phyloP scores from a whole-genome alignment of 2,329 filamentous ascomycete genomes.

The Aspergillus carbonarius region DNA sequence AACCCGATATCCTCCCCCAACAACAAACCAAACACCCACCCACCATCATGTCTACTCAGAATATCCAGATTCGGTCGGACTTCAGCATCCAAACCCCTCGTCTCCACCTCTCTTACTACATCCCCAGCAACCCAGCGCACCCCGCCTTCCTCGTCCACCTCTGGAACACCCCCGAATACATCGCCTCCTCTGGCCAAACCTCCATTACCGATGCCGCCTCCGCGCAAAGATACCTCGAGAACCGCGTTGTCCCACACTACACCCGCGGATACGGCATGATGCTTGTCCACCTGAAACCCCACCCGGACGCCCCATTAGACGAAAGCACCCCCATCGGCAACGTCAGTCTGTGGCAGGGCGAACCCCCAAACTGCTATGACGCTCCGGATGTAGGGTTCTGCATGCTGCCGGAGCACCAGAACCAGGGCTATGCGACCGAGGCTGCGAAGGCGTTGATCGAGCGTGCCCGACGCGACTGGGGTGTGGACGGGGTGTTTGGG shows the following conservation, averaged over 20 bases:
- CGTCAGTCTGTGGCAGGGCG: not conserved
- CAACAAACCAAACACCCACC: too few relatives aligned
- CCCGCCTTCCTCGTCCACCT: slow-evolving; percentile 17
- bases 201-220: slow-evolving; percentile 8
- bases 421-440: not conserved
- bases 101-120: slow-evolving; percentile 18
- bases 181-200: slow-evolving; percentile 14
- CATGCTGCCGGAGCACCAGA: not conserved
- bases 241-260: not conserved
- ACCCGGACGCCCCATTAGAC: not conserved
- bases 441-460: not conserved
- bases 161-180: slow-evolving; percentile 22
- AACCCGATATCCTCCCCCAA: too few relatives aligned
- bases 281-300: not conserved
- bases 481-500: not conserved
- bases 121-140: slow-evolving; percentile 13
- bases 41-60: not conserved
- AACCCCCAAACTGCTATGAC: not conserved
- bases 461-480: not conserved
- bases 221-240: not conserved
- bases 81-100: slow-evolving; percentile 18
- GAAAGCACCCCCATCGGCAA: not conserved
- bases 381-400: not conserved
- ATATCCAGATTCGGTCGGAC: not conserved
- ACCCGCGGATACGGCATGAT: not conserved